A percentile compares a stretch with the other conserved stretches of the same genome.
Evolutionary conservation across 2,329 filamentous ascomycete genomes (phyloP).

Genomic region (Arthrobotrys musiformis): DNA sequence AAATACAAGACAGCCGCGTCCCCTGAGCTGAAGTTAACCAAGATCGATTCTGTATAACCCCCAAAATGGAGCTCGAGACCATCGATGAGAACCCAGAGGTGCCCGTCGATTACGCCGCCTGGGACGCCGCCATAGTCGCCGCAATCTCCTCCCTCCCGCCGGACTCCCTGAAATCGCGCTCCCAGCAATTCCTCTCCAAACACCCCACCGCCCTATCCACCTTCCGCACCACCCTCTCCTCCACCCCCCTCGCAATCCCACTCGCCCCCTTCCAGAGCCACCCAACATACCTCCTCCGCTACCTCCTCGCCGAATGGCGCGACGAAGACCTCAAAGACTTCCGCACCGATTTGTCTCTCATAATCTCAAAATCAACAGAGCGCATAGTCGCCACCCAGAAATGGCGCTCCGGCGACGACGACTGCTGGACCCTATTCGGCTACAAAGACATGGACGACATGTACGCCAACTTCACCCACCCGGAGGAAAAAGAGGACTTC

Average conservation of each 20-base stretch:
- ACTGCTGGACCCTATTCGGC: conserved; percentile 28
- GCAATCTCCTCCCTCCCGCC: conserved; percentile 31
- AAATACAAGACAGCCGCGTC: too few relatives aligned
- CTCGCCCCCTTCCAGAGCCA: conserved; percentile 36
- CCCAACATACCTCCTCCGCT: conserved; percentile 45
- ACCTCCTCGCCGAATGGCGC: conserved; percentile 49
- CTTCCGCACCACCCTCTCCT: conserved; percentile 16
- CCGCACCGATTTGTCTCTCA: conserved; percentile 23
- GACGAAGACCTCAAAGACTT: conserved; percentile 41
- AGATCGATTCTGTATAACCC: not conserved
- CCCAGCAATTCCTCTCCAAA: conserved; percentile 32
- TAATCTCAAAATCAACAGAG: conserved; percentile 30
- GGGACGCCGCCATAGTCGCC: conserved; percentile 37
- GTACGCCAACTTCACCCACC: conserved; percentile 30
- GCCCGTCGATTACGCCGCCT: conserved; percentile 36
- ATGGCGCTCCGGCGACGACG: conserved; percentile 43
- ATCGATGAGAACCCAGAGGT: not conserved
- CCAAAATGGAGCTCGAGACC: too few relatives aligned
- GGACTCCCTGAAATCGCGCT: conserved; percentile 27
- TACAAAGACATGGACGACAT: conserved; percentile 44
- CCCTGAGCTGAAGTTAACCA: too few relatives aligned
- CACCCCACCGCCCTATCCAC: conserved; percentile 31
- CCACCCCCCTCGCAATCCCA: conserved; percentile 6
- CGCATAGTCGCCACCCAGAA: conserved; percentile 27
- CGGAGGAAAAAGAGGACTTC: conserved; percentile 18